Evolutionary conservation across 495 filamentous ascomycete genomes (phyloP), one percentile per base, ranked within the genome.

Genomic region (Polyplosphaeria fusca): DNA sequence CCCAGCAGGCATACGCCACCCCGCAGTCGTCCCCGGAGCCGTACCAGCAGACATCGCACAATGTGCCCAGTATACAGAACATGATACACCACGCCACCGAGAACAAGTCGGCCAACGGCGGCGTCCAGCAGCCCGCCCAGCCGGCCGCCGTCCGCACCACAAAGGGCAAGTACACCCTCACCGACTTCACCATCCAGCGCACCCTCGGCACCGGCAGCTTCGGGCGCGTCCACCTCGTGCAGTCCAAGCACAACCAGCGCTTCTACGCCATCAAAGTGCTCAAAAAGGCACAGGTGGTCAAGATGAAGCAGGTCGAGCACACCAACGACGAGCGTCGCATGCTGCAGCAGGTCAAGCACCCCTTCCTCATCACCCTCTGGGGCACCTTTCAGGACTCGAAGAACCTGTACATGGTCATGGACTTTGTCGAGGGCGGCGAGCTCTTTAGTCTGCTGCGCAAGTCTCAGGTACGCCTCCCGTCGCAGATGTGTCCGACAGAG

Each of bases 341-440:
- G 94, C 73, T 98, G 54, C 88, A 87, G 63, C 86, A 91, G 63
- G 91, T 96, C 53, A 91, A 95, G 68, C 91, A 98, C 75, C 91
- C 93, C 1, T 98, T 98, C 74, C 77, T 98, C 43, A 91, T 98
- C 66, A 97, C 94, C 2, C 73, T 98, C 41, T 97, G 94, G 94
- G 94, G 94, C 28, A 98, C 93, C 16, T 98, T 96, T 71, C 91
- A 97, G 70, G 94, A 97, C 63, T 79, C 87, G 18, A 86, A 84
- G 70, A 97, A 98, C 68, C 75, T 98, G 19, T 98, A 98, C 77
- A 97, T 98, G 93, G 93, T 98, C 61, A 97, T 98, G 93, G 93
- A 97, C 67, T 98, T 98, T 75, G 89, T 98, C n/a, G 94, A 98
- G 72, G 93, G 93, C 62, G 93, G 93, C 52, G 94, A 98, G 76